Conservation (phyloP, 352 stramenopile genomes). For the Globisporangium canariense region DNA sequence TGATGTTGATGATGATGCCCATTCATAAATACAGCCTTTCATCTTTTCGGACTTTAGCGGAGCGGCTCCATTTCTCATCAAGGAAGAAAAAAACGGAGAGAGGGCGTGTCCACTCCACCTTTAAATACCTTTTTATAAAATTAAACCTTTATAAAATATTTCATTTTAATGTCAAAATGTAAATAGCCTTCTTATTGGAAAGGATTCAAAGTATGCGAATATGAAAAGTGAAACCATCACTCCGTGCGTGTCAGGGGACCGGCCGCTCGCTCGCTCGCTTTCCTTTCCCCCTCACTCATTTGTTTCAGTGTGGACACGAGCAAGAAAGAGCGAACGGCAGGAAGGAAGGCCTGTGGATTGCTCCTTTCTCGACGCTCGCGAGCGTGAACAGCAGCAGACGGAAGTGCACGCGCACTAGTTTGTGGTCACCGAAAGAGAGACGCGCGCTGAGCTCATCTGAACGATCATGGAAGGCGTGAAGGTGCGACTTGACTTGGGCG, state of each 20-base stretch:
- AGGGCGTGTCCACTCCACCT: slow-evolving; percentile 1
- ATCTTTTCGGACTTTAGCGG: slow-evolving; percentile 1
- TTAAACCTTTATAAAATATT: neutral
- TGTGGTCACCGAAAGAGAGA: no score
- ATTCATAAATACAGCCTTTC: neutral
- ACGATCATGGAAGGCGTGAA: slow-evolving; percentile 58
- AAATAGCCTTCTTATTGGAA: neutral
- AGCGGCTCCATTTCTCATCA: neutral
- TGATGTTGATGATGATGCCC: neutral
- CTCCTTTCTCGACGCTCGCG: neutral
- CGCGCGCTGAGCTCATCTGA: neutral
- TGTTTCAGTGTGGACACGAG: slow-evolving; percentile 1
- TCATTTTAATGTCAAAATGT: no score
- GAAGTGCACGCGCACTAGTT: neutral
- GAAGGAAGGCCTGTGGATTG: neutral
- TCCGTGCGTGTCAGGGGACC: slow-evolving; percentile 4
- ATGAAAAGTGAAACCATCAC: neutral
- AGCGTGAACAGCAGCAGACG: neutral
- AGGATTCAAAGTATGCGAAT: neutral
- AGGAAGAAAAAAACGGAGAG: neutral
- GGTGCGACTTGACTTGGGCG: slow-evolving; percentile 19
- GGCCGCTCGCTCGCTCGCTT: neutral
- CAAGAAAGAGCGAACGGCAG: slow-evolving; percentile 6
- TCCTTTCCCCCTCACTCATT: neutral
- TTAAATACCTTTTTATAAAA: neutral